Evolutionary conservation across 2,329 filamentous ascomycete genomes (phyloP).

Genomic region (Penicillium sp.): DNA sequence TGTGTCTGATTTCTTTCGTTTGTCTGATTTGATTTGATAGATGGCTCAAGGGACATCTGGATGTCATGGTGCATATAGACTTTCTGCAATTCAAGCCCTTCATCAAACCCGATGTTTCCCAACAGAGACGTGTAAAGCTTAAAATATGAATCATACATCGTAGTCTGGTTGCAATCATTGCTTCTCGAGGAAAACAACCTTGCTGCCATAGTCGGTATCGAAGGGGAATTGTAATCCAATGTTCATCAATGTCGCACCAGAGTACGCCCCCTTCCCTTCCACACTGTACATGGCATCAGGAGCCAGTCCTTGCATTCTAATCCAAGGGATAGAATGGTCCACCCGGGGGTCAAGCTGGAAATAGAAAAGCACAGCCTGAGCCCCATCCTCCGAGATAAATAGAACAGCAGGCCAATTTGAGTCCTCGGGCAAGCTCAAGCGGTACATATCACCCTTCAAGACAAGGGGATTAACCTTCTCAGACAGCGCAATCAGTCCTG

Average conservation of each 20-base stretch:
- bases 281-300: constrained; percentile 54
- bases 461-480: constrained; percentile 61
- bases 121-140: no score
- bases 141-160: no score
- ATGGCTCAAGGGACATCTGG: neutral
- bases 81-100: neutral
- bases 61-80: neutral
- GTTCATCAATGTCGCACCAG: constrained; percentile 64
- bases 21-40: neutral
- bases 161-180: constrained; percentile 21
- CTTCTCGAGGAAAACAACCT: constrained; percentile 57
- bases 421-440: constrained; percentile 57
- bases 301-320: constrained; percentile 60
- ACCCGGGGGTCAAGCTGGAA: constrained; percentile 58
- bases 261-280: constrained; percentile 53
- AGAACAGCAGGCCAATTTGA: constrained; percentile 64
- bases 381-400: constrained; percentile 56
- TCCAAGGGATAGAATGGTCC: constrained; percentile 55
- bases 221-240: constrained; percentile 58
- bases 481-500: constrained; percentile 54
- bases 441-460: constrained; percentile 60
- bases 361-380: constrained; percentile 56
- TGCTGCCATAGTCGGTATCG: constrained; percentile 57
- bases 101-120: neutral
- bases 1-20: neutral